A percentile compares a stretch with the other conserved stretches of the same genome.
Conservation (phyloP, 805 yeast species). For the Saccharomycopsis sp. region DNA sequence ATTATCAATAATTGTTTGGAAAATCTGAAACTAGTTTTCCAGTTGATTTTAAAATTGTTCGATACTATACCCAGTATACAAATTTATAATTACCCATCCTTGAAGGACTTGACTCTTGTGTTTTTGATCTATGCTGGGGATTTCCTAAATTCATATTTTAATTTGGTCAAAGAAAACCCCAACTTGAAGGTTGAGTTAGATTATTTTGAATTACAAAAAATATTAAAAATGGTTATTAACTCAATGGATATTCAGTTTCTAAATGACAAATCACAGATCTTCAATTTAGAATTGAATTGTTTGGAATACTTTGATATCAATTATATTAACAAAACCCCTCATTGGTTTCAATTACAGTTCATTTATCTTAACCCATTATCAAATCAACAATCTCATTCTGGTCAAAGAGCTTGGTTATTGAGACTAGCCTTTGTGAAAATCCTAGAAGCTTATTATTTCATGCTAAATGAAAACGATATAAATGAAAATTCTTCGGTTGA, state of each 20-base stretch:
- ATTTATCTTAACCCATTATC: slow-evolving; percentile 1
- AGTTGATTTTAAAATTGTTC: slow-evolving; percentile 2
- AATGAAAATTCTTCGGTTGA: background rate
- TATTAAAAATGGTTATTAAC: background rate
- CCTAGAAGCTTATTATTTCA: background rate
- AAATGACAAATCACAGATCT: background rate
- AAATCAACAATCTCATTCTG: background rate
- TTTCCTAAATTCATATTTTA: background rate
- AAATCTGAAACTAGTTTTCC: background rate
- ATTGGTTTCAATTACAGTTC: slow-evolving; percentile 13
- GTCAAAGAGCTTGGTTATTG: slow-evolving; percentile 9
- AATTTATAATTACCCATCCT: slow-evolving; percentile 6
- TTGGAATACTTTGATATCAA: slow-evolving; percentile 6
- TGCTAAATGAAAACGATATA: background rate
- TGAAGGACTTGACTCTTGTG: slow-evolving; percentile 5
- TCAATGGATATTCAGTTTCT: background rate
- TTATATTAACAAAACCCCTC: background rate
- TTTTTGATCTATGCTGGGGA: slow-evolving; percentile 10
- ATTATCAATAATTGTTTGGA: slow-evolving; percentile 6
- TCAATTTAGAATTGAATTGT: background rate
- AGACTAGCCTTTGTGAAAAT: background rate
- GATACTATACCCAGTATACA: slow-evolving; percentile 2
- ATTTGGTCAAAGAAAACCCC: background rate
- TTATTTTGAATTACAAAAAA: background rate
- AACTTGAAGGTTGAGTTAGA: background rate